phyloP scores from a whole-genome alignment of 2,329 filamentous ascomycete species.

The Sarocladiaceae sp. region DNA sequence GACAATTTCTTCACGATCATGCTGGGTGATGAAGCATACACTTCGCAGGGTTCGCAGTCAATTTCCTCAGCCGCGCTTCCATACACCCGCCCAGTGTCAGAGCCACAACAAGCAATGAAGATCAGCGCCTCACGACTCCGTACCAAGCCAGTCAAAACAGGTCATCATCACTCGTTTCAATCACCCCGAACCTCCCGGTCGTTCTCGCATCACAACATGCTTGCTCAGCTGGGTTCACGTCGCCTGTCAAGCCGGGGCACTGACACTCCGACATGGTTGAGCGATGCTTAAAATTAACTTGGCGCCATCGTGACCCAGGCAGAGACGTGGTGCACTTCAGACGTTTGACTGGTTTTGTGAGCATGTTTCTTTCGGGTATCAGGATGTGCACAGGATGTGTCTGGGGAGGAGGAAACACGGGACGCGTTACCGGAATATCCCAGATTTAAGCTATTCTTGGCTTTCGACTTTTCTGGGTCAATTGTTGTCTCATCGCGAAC shows the following conservation, averaged over 20 bases:
- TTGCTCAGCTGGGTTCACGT: not conserved
- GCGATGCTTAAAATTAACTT: slow-evolving; percentile 1
- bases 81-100: no score
- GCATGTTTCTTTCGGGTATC: slow-evolving; percentile 1
- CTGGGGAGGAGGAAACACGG: slow-evolving; percentile 1
- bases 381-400: not conserved
- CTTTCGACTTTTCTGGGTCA: no score
- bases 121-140: no score
- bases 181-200: no score
- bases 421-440: not conserved
- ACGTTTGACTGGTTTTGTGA: not conserved
- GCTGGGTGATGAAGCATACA: not conserved
- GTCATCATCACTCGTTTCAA: no score
- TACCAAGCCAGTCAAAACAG: no score
- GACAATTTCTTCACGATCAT: not conserved
- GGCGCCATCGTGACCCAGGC: not conserved
- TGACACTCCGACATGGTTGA: no score
- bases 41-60: not conserved
- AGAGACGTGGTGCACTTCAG: not conserved
- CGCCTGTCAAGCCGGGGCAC: not conserved
- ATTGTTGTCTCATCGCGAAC: no score
- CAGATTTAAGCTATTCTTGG: no score
- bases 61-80: not conserved
- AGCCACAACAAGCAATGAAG: no score
- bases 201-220: no score